Base-by-base conservation (phyloP, 2,329 filamentous ascomycete genomes). In the Tolypocladium inflatum region DNA sequence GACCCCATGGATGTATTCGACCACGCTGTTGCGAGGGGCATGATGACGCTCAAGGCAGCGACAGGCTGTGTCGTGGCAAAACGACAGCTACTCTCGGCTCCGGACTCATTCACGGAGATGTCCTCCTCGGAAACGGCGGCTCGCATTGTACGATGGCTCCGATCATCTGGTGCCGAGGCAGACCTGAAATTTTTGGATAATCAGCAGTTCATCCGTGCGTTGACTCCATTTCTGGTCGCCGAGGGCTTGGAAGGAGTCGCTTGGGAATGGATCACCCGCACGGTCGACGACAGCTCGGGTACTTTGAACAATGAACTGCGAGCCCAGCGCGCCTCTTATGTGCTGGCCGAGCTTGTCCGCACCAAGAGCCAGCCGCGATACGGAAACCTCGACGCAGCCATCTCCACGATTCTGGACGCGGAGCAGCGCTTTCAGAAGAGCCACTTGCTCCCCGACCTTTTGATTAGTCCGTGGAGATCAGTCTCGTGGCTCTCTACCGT, bases 1-100 rank as follows among this genome's bases (percentile, higher is more conserved):
- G 76, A 80, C 50, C 80, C 79, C 4, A 79, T 82, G 72, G 74
- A 79, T 43, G 75, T 84, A 4, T 85, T 85, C 59, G 77, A 83
- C 61, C 74, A 76, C 58, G 82, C 81, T 21, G 80, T 81, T 2
- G 74, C 79, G 15, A 76, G 74, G 64, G 81, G 81, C 42, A 73
- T 85, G 63, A 83, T 85, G 82, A 84, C 75, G 4, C 65, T 76
- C 1, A 71, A 73, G 43, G 76, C 79, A 1, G 82, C 82, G 0
- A 76, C 76, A 1, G 82, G 82, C 15, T 83, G 81, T 59, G 71
- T 85, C 56, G 68, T 75, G 37, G 74, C 77, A 19, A 77, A 83
- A 63, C 69, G 70, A 38, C 72, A 74, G 43, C 73, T 77, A 23
- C 70, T 80, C 64, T 45, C 63, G 65, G 60, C 11, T 13, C 30